These are phyloP conservation scores for Kodamaea kaohsiungensis DNA, from an alignment of 805 yeast genomes.

Conservation along the genomic window DNA sequence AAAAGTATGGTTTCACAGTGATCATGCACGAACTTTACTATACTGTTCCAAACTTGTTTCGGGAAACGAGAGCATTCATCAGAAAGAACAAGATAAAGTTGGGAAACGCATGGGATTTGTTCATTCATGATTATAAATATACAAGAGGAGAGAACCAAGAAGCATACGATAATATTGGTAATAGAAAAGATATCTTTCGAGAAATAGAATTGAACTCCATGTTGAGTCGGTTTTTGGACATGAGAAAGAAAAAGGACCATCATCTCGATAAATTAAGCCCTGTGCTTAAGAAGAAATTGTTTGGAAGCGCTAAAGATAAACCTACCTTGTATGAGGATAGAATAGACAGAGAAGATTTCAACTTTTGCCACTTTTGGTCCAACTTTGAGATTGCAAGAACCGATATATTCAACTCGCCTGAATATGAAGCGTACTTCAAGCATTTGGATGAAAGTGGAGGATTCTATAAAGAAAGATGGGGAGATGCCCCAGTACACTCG, in stretches of 20 bases:
- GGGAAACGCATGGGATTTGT: slow-evolving; percentile 70
- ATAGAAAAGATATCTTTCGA: slow-evolving; percentile 20
- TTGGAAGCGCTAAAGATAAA: slow-evolving; percentile 13
- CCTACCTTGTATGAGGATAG: slow-evolving; percentile 49
- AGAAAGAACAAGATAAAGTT: slow-evolving; percentile 44
- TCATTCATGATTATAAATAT: slow-evolving; percentile 40
- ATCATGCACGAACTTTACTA: slow-evolving; percentile 74
- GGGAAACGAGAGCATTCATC: slow-evolving; percentile 68
- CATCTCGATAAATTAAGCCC: background rate
- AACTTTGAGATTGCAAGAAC: slow-evolving; percentile 84
- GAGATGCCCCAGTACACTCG: slow-evolving; percentile 90
- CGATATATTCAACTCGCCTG: slow-evolving; percentile 73
- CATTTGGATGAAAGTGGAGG: slow-evolving; percentile 70
- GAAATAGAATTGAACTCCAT: slow-evolving; percentile 30
- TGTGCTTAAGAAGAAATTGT: slow-evolving; percentile 7
- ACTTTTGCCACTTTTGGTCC: slow-evolving; percentile 86
- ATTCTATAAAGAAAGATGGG: slow-evolving; percentile 90
- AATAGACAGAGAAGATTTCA: slow-evolving; percentile 68
- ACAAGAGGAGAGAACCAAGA: slow-evolving; percentile 22
- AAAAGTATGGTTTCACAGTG: slow-evolving; percentile 77
- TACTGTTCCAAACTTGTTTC: slow-evolving; percentile 80
- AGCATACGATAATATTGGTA: slow-evolving; percentile 24
- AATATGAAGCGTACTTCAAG: slow-evolving; percentile 64
- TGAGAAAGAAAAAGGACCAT: slow-evolving; percentile 11
- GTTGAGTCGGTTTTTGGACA: slow-evolving; percentile 22